Base-by-base conservation (phyloP, 2,329 filamentous ascomycete genomes). In the Xylariaceae sp. region DNA sequence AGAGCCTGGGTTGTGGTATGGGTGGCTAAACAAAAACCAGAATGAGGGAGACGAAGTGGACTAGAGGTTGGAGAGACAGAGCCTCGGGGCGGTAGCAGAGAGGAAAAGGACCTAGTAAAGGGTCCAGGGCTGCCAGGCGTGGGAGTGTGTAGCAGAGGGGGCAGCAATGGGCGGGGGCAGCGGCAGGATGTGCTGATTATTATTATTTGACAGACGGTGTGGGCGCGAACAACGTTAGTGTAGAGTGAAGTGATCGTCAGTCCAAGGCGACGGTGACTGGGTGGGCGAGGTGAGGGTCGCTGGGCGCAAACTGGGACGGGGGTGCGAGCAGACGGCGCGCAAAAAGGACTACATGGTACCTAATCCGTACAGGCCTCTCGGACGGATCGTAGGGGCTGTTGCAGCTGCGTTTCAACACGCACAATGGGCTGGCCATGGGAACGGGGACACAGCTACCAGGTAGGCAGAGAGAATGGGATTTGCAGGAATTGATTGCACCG, bases 231-330 rank as follows among this genome's bases (percentile, higher is more conserved):
- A 27, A 27, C 22, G 42, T 36, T 51, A 36, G 33, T 36, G 33
- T 36, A 53, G 52, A 51, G 53, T 62, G 61, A 63, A 60, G 61
- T 62, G 61, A 63, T 63, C 61, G 61, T 61, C 61, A 62, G 54
- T 62, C 55, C 46, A 58, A 58, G 52, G 54, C 60, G 52, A 62
- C 53, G 50, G 44, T 50, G 53, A 50, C 33, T 44, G 38, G 50
- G 53, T 45, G 33, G 33, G 35, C 52, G 42, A 12, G 32, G 35
- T 49, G 47, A 46, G 43, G 36, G 38, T 47, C 18, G 39, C 44
- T 44, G 39, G 51, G 47, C 32, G 32, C 42, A 42, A 22, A 47
- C 40, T 5, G 33, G 50, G 43, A 47, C 43, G 51, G 49, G 53
- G 51, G 48, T 27, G 22, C 22, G 22, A 27, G 22, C 22, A 27